A percentile compares a stretch with the other conserved stretches of the same genome.
phyloP scores from a whole-genome alignment of 1,284 basidiomycete species.

The Malassezia equina region DNA sequence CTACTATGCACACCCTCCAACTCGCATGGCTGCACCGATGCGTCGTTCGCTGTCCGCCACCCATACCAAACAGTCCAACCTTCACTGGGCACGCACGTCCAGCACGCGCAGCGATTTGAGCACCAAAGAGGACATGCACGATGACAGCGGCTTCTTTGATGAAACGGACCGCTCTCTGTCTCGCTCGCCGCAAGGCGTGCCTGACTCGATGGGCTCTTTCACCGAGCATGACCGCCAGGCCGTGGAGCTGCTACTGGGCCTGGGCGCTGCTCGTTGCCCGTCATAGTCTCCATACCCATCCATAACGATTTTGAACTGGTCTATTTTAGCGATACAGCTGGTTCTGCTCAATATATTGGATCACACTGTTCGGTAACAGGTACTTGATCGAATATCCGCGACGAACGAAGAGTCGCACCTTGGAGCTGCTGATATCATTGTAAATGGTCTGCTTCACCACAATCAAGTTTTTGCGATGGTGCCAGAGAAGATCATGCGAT shows the following conservation, averaged over 20 bases:
- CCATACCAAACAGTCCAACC: not conserved
- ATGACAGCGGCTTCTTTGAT: constrained; percentile 35
- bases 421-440: constrained; percentile 75
- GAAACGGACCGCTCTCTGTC: constrained; percentile 1
- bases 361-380: constrained; percentile 78
- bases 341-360: constrained; percentile 83
- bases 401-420: constrained; percentile 64
- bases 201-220: not conserved
- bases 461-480: constrained; percentile 69
- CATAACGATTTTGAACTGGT: not conserved
- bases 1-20: not conserved
- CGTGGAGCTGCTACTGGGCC: constrained; percentile 29
- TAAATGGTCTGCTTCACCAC: constrained; percentile 81
- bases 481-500: constrained; percentile 54
- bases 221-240: constrained; percentile 27
- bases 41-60: not conserved
- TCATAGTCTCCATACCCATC: constrained; percentile 1
- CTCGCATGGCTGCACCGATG: not conserved
- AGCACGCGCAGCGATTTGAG: constrained; percentile 10
- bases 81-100: constrained; percentile 10
- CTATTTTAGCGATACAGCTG: constrained; percentile 47
- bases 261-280: constrained; percentile 16
- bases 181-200: not conserved
- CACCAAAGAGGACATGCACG: constrained; percentile 15
- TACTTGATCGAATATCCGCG: constrained; percentile 88